Conservation (phyloP, 2,329 filamentous ascomycete genomes). For the Neoarthrinium moseri region DNA sequence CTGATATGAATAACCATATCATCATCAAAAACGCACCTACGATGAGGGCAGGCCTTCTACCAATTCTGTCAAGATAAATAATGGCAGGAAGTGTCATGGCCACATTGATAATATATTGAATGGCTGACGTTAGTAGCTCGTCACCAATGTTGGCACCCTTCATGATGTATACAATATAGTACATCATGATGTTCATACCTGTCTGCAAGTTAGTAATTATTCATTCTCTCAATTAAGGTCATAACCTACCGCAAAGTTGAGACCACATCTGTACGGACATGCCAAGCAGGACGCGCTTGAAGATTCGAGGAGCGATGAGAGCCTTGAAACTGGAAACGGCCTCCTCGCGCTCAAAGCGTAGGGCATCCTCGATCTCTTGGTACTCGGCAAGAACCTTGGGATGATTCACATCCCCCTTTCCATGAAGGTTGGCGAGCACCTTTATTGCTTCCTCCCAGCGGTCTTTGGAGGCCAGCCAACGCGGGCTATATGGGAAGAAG, state of each 20-base stretch:
- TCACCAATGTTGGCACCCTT: constrained; percentile 54
- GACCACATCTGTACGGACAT: constrained; percentile 60
- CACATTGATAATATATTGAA: constrained; percentile 66
- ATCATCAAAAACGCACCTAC: constrained; percentile 58
- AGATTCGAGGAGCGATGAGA: constrained; percentile 48
- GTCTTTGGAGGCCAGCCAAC: constrained; percentile 69
- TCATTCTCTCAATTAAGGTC: too few relatives aligned
- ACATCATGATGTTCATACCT: constrained; percentile 61
- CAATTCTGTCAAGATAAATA: constrained; percentile 57
- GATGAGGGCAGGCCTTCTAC: constrained; percentile 56
- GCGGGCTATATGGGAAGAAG: constrained; percentile 64
- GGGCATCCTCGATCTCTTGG: constrained; percentile 56
- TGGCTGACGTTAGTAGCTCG: constrained; percentile 57
- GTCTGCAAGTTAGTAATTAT: constrained; percentile 12
- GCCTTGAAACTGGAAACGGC: constrained; percentile 47
- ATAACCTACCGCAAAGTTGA: constrained; percentile 42
- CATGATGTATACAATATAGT: constrained; percentile 63
- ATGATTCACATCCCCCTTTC: constrained; percentile 52
- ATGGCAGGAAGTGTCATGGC: constrained; percentile 59
- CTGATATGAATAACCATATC: constrained; percentile 61
- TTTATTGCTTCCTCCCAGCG: constrained; percentile 64
- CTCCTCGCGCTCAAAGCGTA: constrained; percentile 53
- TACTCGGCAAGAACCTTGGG: constrained; percentile 63
- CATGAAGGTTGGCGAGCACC: constrained; percentile 59
- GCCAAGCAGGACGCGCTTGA: constrained; percentile 56